Evolutionary conservation across 169 alveolate species (phyloP).

Genomic region (Cyclospora cayetanensis): DNA sequence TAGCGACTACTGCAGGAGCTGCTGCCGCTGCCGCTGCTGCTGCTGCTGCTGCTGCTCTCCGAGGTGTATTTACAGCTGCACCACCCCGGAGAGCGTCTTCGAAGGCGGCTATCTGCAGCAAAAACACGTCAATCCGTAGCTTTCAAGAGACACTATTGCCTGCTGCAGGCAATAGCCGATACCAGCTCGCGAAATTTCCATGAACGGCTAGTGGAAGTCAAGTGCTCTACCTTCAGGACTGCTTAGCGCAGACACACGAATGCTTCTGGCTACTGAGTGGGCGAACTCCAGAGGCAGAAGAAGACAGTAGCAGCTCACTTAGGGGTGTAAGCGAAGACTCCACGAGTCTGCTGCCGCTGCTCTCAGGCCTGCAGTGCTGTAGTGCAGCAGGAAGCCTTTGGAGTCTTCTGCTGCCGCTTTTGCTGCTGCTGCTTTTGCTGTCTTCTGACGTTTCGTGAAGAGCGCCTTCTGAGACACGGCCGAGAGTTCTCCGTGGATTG

Average conservation of each 20-base stretch:
- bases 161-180: too few species aligned
- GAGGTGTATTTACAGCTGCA: constrained; percentile 34
- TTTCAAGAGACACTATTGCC: too few species aligned
- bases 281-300: too few species aligned
- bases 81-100: constrained; percentile 14
- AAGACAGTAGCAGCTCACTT: not conserved
- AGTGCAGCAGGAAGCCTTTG: not conserved
- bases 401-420: constrained; percentile 43
- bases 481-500: not conserved
- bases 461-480: constrained; percentile 38
- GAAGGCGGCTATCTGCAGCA: constrained; percentile 18
- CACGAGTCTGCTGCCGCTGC: constrained; percentile 31
- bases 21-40: constrained; percentile 35
- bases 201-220: too few species aligned
- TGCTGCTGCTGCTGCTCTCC: constrained; percentile 47
- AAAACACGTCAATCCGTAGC: not conserved
- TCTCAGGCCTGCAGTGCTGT: not conserved
- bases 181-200: too few species aligned
- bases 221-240: too few species aligned
- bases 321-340: too few species aligned
- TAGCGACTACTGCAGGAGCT: constrained; percentile 12
- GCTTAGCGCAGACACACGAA: too few species aligned
- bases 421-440: constrained; percentile 10
- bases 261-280: too few species aligned
- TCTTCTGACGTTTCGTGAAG: not conserved